phyloP scores from a whole-genome alignment of 306 rosid genomes.

The Trifolium fragiferum region DNA sequence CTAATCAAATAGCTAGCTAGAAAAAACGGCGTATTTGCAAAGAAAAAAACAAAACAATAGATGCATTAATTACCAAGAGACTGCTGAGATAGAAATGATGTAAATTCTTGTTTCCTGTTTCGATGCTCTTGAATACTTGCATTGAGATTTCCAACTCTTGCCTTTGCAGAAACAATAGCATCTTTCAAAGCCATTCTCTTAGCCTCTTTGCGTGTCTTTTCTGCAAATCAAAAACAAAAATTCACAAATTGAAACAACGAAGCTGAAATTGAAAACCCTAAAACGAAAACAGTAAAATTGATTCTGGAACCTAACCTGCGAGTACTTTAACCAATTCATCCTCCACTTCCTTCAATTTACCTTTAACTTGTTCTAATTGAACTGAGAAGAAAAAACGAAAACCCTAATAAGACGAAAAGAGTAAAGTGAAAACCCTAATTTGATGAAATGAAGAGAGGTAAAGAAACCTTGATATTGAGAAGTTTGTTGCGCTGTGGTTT shows the following conservation, averaged over 20 bases:
- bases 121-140: slow-evolving; percentile 52
- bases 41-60: background rate
- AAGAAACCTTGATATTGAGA: slow-evolving; percentile 53
- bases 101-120: slow-evolving; percentile 57
- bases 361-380: slow-evolving; percentile 58
- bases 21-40: slow-evolving; percentile 6
- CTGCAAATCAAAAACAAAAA: slow-evolving; percentile 44
- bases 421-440: background rate
- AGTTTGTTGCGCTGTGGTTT: slow-evolving; percentile 47
- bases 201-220: slow-evolving; percentile 82
- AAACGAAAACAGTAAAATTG: slow-evolving; percentile 5
- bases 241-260: background rate
- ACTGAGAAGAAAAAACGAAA: slow-evolving; percentile 46
- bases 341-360: slow-evolving; percentile 69
- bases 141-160: slow-evolving; percentile 59
- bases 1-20: background rate
- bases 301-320: slow-evolving; percentile 54
- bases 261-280: background rate
- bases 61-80: slow-evolving; percentile 59
- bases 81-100: slow-evolving; percentile 55
- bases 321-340: slow-evolving; percentile 83
- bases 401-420: slow-evolving; percentile 13
- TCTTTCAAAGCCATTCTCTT: slow-evolving; percentile 71
- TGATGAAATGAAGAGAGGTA: too few relatives aligned
- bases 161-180: slow-evolving; percentile 62